Conservation (phyloP, 2,329 filamentous ascomycete genomes). For the Grosmannia clavigera region DNA sequence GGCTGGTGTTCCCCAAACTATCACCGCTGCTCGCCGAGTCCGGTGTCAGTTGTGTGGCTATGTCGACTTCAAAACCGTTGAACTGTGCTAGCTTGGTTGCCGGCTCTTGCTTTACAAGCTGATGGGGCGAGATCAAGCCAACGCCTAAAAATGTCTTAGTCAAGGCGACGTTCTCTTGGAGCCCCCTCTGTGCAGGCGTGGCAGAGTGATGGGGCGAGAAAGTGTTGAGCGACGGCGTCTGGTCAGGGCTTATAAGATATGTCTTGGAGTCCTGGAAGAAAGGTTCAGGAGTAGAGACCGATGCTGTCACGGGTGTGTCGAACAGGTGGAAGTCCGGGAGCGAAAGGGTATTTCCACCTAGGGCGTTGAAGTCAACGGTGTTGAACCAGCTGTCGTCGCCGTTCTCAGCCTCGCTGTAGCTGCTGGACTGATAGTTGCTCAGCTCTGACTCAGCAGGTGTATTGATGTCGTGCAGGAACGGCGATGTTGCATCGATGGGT, state of each 20-base stretch:
- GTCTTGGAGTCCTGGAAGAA: constrained; percentile 15
- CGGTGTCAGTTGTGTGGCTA: constrained; percentile 30
- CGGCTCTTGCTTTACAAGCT: constrained; percentile 28
- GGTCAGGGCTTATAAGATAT: constrained; percentile 39
- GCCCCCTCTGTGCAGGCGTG: not conserved
- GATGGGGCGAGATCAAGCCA: constrained; percentile 24
- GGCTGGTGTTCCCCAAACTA: constrained; percentile 7
- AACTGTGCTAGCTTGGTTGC: constrained; percentile 18
- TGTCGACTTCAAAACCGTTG: constrained; percentile 12
- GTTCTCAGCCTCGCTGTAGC: constrained; percentile 28
- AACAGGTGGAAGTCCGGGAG: constrained; percentile 20
- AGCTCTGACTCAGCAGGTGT: constrained; percentile 38
- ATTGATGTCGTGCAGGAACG: constrained; percentile 23
- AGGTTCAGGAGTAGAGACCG: constrained; percentile 7
- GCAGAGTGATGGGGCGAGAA: constrained; percentile 23
- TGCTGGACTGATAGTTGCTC: constrained; percentile 37
- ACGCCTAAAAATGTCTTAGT: constrained; percentile 11
- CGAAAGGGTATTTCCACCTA: constrained; percentile 28
- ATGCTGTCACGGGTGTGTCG: not conserved
- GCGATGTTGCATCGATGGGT: constrained; percentile 27
- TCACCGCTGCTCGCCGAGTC: constrained; percentile 35
- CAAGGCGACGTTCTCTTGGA: constrained; percentile 7
- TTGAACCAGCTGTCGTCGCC: constrained; percentile 25
- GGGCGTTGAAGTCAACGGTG: constrained; percentile 32
- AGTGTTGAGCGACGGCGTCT: constrained; percentile 35